phyloP scores from a whole-genome alignment of 2,329 filamentous ascomycete genomes.

The Macrophomina tecta region DNA sequence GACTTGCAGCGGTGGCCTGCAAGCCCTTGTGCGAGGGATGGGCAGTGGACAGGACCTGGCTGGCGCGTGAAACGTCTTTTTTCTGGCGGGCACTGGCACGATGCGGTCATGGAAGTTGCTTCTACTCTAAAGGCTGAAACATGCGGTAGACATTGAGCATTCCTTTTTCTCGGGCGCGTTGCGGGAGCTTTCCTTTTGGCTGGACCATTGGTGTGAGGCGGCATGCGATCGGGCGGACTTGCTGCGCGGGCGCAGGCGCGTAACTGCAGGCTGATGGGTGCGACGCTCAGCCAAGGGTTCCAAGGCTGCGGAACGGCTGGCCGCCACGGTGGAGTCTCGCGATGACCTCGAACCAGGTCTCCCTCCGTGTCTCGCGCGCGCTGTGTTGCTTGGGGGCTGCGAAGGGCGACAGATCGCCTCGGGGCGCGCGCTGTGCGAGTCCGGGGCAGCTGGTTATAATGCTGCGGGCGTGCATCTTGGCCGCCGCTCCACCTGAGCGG shows the following conservation, averaged over 20 bases:
- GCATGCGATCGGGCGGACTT: constrained; percentile 28
- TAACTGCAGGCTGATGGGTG: constrained; percentile 23
- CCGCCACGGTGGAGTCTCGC: constrained; percentile 25
- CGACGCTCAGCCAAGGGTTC: constrained; percentile 18
- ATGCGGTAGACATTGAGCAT: constrained; percentile 23
- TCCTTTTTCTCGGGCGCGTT: constrained; percentile 26
- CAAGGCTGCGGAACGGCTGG: constrained; percentile 22
- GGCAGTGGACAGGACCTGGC: constrained; percentile 23
- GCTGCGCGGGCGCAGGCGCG: constrained; percentile 13
- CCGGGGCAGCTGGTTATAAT: constrained; percentile 22
- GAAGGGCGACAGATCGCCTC: constrained; percentile 24
- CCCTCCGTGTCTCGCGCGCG: constrained; percentile 20
- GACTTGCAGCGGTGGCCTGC: constrained; percentile 44
- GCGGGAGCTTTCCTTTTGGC: constrained; percentile 25
- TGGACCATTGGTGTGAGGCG: constrained; percentile 26
- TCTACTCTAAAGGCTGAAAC: constrained; percentile 28
- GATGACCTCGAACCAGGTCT: constrained; percentile 27
- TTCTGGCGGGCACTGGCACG: constrained; percentile 12
- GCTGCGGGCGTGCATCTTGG: constrained; percentile 21
- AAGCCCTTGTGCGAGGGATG: constrained; percentile 33
- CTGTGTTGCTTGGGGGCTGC: constrained; percentile 22
- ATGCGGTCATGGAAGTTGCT: constrained; percentile 26
- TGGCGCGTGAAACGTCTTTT: constrained; percentile 12
- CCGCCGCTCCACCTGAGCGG: constrained; percentile 20
- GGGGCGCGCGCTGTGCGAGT: constrained; percentile 20